Evolutionary conservation across 2,329 filamentous ascomycete species (phyloP).

Genomic region (Penicillium paneum): DNA sequence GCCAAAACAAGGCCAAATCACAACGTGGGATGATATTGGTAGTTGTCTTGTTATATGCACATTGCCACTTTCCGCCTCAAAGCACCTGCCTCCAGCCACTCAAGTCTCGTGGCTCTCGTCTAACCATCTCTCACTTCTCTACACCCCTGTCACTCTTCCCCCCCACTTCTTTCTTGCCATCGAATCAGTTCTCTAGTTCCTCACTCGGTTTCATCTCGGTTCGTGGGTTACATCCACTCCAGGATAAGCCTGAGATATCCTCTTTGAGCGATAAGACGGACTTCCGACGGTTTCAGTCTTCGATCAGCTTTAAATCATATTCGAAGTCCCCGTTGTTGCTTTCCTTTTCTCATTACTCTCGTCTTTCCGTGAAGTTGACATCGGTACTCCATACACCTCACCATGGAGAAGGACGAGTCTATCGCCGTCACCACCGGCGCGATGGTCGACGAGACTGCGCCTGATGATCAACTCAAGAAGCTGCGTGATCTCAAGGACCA

Average conservation of each 20-base stretch:
- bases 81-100: not conserved
- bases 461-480: slow-evolving; percentile 26
- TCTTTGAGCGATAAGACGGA: slow-evolving; percentile 15
- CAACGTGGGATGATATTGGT: not conserved
- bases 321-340: not conserved
- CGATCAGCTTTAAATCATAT: not conserved
- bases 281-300: slow-evolving; percentile 6
- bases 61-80: not conserved
- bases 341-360: not conserved
- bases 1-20: not conserved
- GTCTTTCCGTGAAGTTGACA: not conserved
- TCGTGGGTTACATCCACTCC: slow-evolving; percentile 13
- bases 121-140: not conserved
- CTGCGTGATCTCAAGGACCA: slow-evolving; percentile 58
- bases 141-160: not conserved
- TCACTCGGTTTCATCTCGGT: not conserved
- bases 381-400: not conserved
- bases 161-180: not conserved
- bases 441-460: slow-evolving; percentile 21
- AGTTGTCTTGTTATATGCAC: not conserved
- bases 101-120: not conserved
- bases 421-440: slow-evolving; percentile 20
- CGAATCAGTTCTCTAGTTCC: not conserved
- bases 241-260: slow-evolving; percentile 7
- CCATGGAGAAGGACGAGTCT: slow-evolving; percentile 23